Conservation (phyloP, 305 asterid species). For the Solanum hybrid region DNA sequence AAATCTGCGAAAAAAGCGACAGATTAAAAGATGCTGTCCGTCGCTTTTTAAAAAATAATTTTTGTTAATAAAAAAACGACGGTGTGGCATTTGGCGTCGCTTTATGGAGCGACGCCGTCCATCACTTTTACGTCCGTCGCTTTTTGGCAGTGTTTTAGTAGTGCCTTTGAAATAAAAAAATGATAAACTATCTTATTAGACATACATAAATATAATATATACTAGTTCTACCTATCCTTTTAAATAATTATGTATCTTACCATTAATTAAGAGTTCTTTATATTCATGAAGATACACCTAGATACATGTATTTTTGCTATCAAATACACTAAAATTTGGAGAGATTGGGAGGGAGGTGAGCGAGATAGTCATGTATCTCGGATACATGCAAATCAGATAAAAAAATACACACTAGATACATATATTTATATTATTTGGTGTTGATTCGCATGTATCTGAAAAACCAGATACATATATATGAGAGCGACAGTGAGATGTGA, state of each 20-base stretch:
- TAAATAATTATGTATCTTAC: no score
- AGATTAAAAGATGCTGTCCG: rapidly evolving
- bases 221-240: not conserved
- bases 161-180: no score
- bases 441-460: not conserved
- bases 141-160: no score
- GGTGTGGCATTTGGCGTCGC: no score
- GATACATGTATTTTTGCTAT: no score
- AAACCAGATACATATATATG: not conserved
- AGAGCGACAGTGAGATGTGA: not conserved
- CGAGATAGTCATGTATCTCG: not conserved
- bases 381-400: not conserved
- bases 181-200: not conserved
- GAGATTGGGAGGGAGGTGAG: not conserved
- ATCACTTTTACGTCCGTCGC: no score
- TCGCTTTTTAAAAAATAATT: no score
- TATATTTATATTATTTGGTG: not conserved
- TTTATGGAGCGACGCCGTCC: no score
- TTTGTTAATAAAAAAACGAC: no score
- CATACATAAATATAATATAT: not conserved
- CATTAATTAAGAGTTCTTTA: not conserved
- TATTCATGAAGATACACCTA: no score
- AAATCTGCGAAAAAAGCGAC: no score
- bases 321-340: not conserved
- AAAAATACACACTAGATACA: no score